A percentile compares a stretch with the other conserved stretches of the same genome.
phyloP scores from a whole-genome alignment of 345 rosid species.

The Abelmoschus esculentus region DNA sequence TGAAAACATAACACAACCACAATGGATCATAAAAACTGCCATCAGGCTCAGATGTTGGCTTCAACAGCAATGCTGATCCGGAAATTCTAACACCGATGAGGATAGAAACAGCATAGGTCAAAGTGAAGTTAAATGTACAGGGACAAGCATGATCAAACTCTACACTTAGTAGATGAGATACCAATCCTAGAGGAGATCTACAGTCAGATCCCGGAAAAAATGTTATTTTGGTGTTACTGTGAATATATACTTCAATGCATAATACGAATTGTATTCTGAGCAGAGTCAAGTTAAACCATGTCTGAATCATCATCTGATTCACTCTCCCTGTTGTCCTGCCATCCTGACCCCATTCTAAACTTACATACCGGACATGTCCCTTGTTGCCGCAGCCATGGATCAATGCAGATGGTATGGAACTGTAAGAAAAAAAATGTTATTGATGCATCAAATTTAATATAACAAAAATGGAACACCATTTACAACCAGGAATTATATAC shows the following conservation, averaged over 20 bases:
- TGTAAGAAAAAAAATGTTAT: conserved; percentile 20
- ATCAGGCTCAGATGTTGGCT: not conserved
- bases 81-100: not conserved
- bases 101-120: not conserved
- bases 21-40: not conserved
- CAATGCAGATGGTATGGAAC: conserved; percentile 66
- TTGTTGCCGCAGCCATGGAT: conserved; percentile 61
- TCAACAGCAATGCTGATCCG: not conserved
- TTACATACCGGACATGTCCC: conserved; percentile 64
- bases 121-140: not conserved
- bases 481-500: not conserved
- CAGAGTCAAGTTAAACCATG: conserved; percentile 26
- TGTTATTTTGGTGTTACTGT: not conserved
- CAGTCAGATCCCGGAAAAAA: not conserved
- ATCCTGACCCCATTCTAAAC: conserved; percentile 33
- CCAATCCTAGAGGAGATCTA: conserved; percentile 5
- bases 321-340: conserved; percentile 46
- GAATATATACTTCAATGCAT: not conserved
- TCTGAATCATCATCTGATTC: conserved; percentile 50
- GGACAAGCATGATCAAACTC: not conserved
- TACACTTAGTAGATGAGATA: not conserved
- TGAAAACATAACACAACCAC: not conserved
- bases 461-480: not conserved
- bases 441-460: not conserved
- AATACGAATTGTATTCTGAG: not conserved